A percentile compares a stretch with the other conserved stretches of the same genome.
These are phyloP conservation scores for Ballota nigra DNA, from an alignment of 257 asterid species.

Conservation along the genomic window DNA sequence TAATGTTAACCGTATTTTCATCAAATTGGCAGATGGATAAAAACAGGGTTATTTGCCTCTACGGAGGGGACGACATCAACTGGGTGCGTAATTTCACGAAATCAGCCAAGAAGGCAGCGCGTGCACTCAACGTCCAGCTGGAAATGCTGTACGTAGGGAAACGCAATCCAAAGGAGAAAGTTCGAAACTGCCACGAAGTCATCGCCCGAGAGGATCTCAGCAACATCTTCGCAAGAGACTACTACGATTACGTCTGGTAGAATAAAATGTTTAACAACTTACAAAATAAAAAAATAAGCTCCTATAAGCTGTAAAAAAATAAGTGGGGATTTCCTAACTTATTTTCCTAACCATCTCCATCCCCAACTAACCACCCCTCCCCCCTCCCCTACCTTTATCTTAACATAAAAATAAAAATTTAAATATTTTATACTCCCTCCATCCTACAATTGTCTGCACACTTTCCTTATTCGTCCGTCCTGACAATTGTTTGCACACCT, in stretches of 20 bases:
- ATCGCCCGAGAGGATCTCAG: slow-evolving; percentile 60
- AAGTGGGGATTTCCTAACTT: no score
- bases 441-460: no score
- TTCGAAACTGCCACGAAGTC: slow-evolving; percentile 52
- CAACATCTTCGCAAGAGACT: slow-evolving; percentile 48
- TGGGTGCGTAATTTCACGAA: slow-evolving; percentile 76
- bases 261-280: no score
- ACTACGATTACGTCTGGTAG: slow-evolving; percentile 58
- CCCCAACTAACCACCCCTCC: no score
- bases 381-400: no score
- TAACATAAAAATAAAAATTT: no score
- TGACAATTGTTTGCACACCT: no score
- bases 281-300: no score
- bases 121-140: slow-evolving; percentile 39
- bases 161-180: slow-evolving; percentile 62
- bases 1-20: neutral
- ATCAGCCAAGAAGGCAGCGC: slow-evolving; percentile 37
- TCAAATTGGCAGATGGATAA: slow-evolving; percentile 36
- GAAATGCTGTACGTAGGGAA: slow-evolving; percentile 90
- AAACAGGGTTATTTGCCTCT: slow-evolving; percentile 70
- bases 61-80: slow-evolving; percentile 85
- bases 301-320: no score
- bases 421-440: no score
- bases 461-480: no score
- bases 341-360: no score